Evolutionary conservation across 805 yeast genomes (phyloP).

Genomic region (Cyberlindnera bimundalis): DNA sequence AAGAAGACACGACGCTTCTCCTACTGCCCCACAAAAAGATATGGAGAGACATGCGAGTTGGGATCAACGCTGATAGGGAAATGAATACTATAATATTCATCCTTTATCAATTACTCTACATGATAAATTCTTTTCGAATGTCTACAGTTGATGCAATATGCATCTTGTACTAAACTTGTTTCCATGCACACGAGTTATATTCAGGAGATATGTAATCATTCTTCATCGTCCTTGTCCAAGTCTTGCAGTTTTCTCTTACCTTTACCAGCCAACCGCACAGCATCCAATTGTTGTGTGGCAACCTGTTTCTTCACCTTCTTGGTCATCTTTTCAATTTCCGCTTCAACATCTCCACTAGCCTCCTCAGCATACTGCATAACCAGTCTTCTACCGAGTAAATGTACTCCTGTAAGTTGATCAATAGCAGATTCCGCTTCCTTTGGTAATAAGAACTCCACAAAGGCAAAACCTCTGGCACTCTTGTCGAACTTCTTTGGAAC

Average conservation of each 20-base stretch:
- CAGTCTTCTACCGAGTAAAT: conserved; percentile 89
- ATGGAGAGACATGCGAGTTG: too few relatives aligned
- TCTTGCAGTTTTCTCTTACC: conserved; percentile 65
- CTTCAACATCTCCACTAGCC: conserved; percentile 81
- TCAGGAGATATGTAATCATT: not conserved
- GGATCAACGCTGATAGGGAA: too few relatives aligned
- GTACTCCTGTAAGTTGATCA: conserved; percentile 92
- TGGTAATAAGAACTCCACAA: conserved; percentile 83
- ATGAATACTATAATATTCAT: too few relatives aligned
- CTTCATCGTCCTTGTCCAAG: conserved; percentile 28
- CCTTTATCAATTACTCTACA: too few relatives aligned
- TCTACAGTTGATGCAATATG: too few relatives aligned
- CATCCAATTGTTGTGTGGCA: conserved; percentile 70
- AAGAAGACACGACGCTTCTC: too few relatives aligned
- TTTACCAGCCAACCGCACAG: conserved; percentile 65
- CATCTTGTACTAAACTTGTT: too few relatives aligned
- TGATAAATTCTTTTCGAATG: too few relatives aligned
- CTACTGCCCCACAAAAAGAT: too few relatives aligned
- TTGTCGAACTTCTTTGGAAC: conserved; percentile 96
- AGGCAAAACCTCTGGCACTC: conserved; percentile 95
- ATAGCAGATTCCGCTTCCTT: conserved; percentile 94
- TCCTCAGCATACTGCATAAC: conserved; percentile 90
- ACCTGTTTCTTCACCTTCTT: conserved; percentile 79
- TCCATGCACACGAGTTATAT: too few relatives aligned
- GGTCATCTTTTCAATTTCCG: conserved; percentile 88